Base-by-base conservation (phyloP, 768 basidiomycete genomes). In the Termitomyces sp. region DNA sequence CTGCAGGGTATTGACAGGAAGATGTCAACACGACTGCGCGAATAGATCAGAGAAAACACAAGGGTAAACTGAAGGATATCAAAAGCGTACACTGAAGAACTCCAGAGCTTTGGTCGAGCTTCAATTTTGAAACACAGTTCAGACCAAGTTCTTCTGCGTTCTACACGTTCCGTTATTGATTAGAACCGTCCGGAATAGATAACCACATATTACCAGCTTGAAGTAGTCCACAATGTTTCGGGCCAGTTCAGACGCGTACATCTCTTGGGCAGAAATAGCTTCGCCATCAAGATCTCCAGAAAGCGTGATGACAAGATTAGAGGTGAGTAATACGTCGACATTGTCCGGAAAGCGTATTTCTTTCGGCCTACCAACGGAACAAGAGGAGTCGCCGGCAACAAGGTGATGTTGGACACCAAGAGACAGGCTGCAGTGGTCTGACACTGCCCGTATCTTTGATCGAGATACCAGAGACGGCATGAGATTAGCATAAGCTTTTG, bases 61-160 rank as follows among this genome's bases (percentile, higher is more conserved):
- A 30, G 24, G 54, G 55, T 40, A 35, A 33, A 38, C 32, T 26
- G 52, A 52, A 58, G 63, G 57, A 54, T 28, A 60, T 61, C n/a
- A 62, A 45, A 9, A 9, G 51, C 70, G 49, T 65, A 82, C 80
- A 54, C 70, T 76, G 79, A 33, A 72, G 67, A 9, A 68, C 60
- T 50, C 71, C 73, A 57, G 78, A 79, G 46, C 72, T 67, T 22
- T 78, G 71, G 61, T 79, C 78, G 22, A 83, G 66, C 60, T 76
- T 77, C 22, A 79, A 63, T 58, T 77, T 71, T n/a, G 87, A 87
- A 41, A 89, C 71, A 49, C 72, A 74, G 57, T 77, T 77, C 53
- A 90, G 70, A 38, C 84, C 86, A 11, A 90, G 77, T 57, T 76
- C 75, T 41, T 65, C 61, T 20, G 82, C 73, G 67, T 91, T 90